phyloP scores from a whole-genome alignment of 2,329 filamentous ascomycete species.

The Samsoniella hepiali region DNA sequence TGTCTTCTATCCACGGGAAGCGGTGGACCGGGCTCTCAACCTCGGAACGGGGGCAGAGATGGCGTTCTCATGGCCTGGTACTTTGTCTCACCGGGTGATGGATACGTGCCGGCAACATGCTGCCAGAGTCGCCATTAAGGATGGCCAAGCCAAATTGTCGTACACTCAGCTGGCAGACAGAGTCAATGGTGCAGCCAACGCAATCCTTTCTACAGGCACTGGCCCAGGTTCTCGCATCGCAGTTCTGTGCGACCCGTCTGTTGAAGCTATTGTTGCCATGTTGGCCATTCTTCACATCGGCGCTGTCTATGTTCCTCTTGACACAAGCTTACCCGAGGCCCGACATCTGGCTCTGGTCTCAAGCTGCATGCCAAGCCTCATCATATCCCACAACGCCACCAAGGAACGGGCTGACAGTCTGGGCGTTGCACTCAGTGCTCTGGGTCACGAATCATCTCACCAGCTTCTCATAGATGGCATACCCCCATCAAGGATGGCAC shows the following conservation, averaged over 20 bases:
- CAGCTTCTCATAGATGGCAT: not conserved
- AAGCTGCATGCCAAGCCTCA: conserved; percentile 27
- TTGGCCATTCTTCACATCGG: conserved; percentile 40
- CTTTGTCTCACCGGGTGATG: not conserved
- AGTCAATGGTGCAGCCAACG: not conserved
- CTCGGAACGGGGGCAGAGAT: not conserved
- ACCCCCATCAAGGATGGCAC: not conserved
- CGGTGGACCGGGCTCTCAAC: not conserved
- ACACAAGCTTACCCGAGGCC: conserved; percentile 29
- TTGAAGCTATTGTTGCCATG: conserved; percentile 36
- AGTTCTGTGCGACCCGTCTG: conserved; percentile 38
- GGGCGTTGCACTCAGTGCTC: not conserved
- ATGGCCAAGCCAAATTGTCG: not conserved
- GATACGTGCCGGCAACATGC: not conserved
- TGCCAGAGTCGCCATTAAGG: not conserved
- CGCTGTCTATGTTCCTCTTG: conserved; percentile 38
- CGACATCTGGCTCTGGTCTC: conserved; percentile 32
- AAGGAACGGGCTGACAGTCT: not conserved
- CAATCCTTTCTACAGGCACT: not conserved
- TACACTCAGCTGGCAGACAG: not conserved
- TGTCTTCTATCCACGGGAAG: not conserved
- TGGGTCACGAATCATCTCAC: not conserved
- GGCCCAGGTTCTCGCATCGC: conserved; percentile 28
- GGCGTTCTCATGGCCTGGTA: not conserved
- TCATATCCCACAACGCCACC: conserved; percentile 2